Conservation (phyloP, 2,329 filamentous ascomycete species). For the Pseudogymnoascus sp. region DNA sequence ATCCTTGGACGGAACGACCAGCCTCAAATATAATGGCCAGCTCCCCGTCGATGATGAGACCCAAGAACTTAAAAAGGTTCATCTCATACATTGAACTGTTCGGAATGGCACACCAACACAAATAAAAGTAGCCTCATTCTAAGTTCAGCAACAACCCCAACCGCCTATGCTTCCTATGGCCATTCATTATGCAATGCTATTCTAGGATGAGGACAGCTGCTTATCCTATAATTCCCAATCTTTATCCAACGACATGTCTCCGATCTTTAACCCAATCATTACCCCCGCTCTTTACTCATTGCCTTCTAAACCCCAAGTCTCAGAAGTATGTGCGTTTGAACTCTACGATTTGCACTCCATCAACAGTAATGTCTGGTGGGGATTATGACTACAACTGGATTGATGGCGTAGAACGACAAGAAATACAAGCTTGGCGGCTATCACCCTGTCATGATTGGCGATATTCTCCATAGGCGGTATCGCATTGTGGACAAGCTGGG, state of each 20-base stretch:
- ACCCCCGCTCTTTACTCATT: neutral
- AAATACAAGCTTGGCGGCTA: slow-evolving; percentile 16
- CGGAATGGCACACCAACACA: neutral
- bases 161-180: neutral
- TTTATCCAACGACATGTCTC: neutral
- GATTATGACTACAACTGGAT: neutral
- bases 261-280: neutral
- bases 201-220: neutral
- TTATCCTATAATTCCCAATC: neutral
- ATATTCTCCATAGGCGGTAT: slow-evolving; percentile 28
- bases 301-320: neutral
- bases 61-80: neutral
- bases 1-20: neutral
- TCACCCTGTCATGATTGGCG: slow-evolving; percentile 18
- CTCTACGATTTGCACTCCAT: neutral
- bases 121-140: neutral
- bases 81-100: no score
- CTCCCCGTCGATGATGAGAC: neutral
- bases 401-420: slow-evolving; percentile 15
- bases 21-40: neutral
- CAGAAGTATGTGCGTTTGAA: neutral
- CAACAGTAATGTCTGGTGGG: neutral
- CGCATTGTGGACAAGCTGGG: slow-evolving; percentile 33
- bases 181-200: neutral
- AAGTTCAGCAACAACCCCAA: neutral